These are phyloP conservation scores for Neurospora sp. DNA, from an alignment of 2,329 filamentous ascomycete genomes.

Conservation along the genomic window DNA sequence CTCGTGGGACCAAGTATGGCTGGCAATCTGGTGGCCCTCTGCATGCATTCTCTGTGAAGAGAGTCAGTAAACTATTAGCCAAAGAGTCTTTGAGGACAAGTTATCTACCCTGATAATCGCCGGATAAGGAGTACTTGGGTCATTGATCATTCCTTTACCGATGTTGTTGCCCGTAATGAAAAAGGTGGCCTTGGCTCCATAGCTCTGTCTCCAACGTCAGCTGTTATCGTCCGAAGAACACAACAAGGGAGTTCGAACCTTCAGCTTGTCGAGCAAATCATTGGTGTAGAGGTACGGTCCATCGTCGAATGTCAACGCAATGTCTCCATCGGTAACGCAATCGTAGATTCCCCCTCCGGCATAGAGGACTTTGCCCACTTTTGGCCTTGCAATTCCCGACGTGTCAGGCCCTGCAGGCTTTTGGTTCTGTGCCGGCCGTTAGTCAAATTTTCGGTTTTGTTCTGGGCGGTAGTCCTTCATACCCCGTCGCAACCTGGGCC, in stretches of 20 bases:
- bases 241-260: conserved; percentile 15
- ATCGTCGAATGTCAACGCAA: conserved; percentile 60
- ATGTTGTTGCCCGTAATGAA: conserved; percentile 53
- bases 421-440: conserved; percentile 27
- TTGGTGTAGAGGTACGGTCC: conserved; percentile 53
- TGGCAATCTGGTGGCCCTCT: conserved; percentile 38
- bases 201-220: conserved; percentile 23
- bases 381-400: conserved; percentile 38
- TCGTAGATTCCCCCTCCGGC: conserved; percentile 47
- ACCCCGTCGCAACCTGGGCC: conserved; percentile 50
- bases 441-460: neutral
- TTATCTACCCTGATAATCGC: conserved; percentile 30
- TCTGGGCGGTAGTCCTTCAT: neutral
- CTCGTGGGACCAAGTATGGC: conserved; percentile 38
- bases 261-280: conserved; percentile 52
- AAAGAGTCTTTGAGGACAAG: neutral
- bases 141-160: conserved; percentile 46
- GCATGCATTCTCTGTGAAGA: conserved; percentile 31
- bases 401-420: conserved; percentile 47
- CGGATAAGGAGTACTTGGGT: conserved; percentile 34
- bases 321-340: conserved; percentile 45
- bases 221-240: too few species aligned
- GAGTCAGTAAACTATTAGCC: conserved; percentile 6
- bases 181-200: conserved; percentile 57
- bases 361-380: conserved; percentile 44